phyloP scores from a whole-genome alignment of 192 early-diverging fungal species.

The Backusella psychrophila region DNA sequence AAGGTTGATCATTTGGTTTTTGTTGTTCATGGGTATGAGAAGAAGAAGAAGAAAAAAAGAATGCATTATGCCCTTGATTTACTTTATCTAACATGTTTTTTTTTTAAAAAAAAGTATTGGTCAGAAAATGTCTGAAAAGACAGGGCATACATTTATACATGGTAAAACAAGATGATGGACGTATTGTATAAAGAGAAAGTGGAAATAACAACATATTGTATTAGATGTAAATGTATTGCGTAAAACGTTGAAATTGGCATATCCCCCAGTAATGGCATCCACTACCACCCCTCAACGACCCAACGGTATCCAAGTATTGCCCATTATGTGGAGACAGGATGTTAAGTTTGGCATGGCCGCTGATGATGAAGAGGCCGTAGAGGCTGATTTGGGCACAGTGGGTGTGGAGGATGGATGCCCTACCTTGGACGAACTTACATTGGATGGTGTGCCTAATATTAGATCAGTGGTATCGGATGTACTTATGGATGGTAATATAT shows the following conservation, averaged over 20 bases:
- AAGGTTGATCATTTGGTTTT: conserved; percentile 77
- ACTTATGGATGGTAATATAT: conserved; percentile 67
- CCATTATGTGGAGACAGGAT: conserved; percentile 81
- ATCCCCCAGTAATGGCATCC: conserved; percentile 15
- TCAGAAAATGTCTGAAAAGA: conserved; percentile 74
- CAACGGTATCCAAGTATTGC: conserved; percentile 72
- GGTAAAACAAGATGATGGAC: conserved; percentile 23
- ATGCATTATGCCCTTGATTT: neutral
- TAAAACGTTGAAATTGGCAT: conserved; percentile 60
- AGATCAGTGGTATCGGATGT: conserved; percentile 82
- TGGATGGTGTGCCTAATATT: conserved; percentile 80
- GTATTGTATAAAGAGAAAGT: neutral
- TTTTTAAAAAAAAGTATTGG: conserved; percentile 54
- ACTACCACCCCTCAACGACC: conserved; percentile 3
- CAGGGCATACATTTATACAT: conserved; percentile 47
- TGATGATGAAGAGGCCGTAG: conserved; percentile 49
- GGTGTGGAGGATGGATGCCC: conserved; percentile 57
- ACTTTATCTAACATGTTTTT: neutral
- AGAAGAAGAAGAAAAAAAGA: too few relatives aligned
- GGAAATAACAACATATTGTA: neutral
- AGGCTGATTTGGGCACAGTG: conserved; percentile 52
- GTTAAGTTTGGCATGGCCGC: conserved; percentile 72
- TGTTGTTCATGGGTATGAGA: conserved; percentile 69
- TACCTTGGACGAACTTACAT: conserved; percentile 71
- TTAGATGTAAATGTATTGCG: conserved; percentile 70